Percentiles rank a stretch among this genome's conserved stretches.
Conservation (phyloP, 164 flowering plant species). For the Nelumbo lutea region DNA sequence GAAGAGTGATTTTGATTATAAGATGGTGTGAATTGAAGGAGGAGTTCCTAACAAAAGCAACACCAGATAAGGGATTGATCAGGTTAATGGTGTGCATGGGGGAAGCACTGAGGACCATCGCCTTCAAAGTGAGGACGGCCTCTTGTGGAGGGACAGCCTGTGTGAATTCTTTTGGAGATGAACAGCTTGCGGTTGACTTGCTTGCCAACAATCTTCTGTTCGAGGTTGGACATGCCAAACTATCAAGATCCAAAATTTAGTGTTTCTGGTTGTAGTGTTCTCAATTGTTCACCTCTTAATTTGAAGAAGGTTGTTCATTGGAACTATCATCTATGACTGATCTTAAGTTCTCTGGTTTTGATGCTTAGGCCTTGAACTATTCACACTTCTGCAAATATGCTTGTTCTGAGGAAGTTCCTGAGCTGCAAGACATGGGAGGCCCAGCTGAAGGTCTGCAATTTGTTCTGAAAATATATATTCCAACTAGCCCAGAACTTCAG, state of each 20-base stretch:
- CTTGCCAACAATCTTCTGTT: constrained; percentile 88
- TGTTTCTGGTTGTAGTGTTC: no score
- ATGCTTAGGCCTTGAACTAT: constrained; percentile 68
- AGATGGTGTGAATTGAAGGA: constrained; percentile 43
- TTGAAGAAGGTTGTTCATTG: no score
- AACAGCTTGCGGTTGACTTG: constrained; percentile 97
- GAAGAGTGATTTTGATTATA: not conserved
- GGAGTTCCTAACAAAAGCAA: constrained; percentile 79
- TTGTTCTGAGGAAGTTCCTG: constrained; percentile 97
- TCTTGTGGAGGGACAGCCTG: constrained; percentile 98
- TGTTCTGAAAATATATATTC: not conserved
- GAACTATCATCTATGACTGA: not conserved
- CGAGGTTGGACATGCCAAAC: constrained; percentile 43
- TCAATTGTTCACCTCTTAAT: not conserved
- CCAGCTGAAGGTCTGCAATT: constrained; percentile 66
- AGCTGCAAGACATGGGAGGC: constrained; percentile 98
- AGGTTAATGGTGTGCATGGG: constrained; percentile 90
- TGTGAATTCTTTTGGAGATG: constrained; percentile 93
- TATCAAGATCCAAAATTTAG: not conserved
- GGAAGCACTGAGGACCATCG: constrained; percentile 89
- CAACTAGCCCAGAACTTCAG: not conserved
- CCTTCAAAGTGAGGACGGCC: constrained; percentile 94
- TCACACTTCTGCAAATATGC: constrained; percentile 96
- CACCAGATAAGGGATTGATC: constrained; percentile 81
- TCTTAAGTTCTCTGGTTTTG: constrained; percentile 1